phyloP scores from a whole-genome alignment of 345 rosid genomes.

The Salix suchowensis region DNA sequence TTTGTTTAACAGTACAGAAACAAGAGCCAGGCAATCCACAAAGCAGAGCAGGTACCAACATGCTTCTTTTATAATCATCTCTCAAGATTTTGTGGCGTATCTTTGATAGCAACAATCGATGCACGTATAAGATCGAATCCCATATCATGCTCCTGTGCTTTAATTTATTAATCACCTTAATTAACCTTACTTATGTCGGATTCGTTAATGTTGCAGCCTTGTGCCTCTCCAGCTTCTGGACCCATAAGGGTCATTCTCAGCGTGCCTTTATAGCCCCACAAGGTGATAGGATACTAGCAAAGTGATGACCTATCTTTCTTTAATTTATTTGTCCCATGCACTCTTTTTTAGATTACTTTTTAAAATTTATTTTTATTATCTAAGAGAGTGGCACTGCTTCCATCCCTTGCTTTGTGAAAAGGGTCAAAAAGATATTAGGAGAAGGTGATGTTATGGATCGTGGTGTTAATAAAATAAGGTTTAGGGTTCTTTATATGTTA shows the following conservation, averaged over 20 bases:
- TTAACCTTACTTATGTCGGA: neutral
- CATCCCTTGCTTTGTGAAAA: neutral
- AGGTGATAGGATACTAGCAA: neutral
- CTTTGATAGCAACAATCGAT: neutral
- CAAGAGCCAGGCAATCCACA: neutral
- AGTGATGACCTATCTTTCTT: neutral
- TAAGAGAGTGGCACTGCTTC: neutral
- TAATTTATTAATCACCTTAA: neutral
- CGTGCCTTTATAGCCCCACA: constrained; percentile 7
- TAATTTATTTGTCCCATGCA: neutral
- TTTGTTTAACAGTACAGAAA: too few relatives aligned
- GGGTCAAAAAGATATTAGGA: neutral
- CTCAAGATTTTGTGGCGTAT: neutral
- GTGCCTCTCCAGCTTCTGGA: neutral
- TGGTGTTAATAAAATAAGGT: neutral
- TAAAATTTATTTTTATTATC: neutral
- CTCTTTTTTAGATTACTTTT: constrained; percentile 3
- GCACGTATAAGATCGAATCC: neutral
- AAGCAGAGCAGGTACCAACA: neutral
- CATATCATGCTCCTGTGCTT: neutral
- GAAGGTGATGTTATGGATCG: neutral
- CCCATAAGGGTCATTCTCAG: constrained; percentile 7
- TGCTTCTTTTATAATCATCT: neutral
- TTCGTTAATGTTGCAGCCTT: neutral
- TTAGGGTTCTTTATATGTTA: too few relatives aligned